These are phyloP conservation scores for Lomentospora prolificans DNA, from an alignment of 2,329 filamentous ascomycete species.

Conservation along the genomic window DNA sequence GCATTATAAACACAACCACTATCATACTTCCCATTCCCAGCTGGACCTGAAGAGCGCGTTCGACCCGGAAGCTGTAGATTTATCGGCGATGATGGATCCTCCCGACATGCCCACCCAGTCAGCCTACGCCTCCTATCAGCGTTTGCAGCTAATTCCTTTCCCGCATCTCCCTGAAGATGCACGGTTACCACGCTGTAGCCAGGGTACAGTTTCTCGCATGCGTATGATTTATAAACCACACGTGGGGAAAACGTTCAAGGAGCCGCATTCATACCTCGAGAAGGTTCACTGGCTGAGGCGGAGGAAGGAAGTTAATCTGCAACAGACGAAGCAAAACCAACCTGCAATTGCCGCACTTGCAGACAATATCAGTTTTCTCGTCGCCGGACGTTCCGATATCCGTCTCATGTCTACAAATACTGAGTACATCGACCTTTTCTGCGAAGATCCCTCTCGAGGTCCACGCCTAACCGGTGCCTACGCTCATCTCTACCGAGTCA, in stretches of 20 bases:
- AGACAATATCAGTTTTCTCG: slow-evolving; percentile 3
- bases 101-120: not conserved
- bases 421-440: slow-evolving; percentile 4
- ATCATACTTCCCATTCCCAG: too few species aligned
- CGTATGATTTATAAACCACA: slow-evolving; percentile 5
- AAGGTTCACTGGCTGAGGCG: slow-evolving; percentile 3
- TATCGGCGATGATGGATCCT: not conserved
- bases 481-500: slow-evolving; percentile 27
- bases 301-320: not conserved
- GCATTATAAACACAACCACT: not conserved
- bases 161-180: not conserved
- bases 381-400: not conserved
- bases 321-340: not conserved
- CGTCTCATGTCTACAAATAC: not conserved
- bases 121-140: not conserved
- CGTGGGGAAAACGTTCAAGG: not conserved
- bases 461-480: not conserved
- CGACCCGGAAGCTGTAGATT: too few species aligned
- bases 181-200: not conserved
- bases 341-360: not conserved
- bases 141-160: not conserved
- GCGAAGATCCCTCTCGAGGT: slow-evolving; percentile 6
- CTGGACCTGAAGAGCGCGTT: too few species aligned
- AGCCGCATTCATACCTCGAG: not conserved
- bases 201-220: not conserved